phyloP scores from a whole-genome alignment of 2,329 filamentous ascomycete species.

The Claviceps quebecensis region DNA sequence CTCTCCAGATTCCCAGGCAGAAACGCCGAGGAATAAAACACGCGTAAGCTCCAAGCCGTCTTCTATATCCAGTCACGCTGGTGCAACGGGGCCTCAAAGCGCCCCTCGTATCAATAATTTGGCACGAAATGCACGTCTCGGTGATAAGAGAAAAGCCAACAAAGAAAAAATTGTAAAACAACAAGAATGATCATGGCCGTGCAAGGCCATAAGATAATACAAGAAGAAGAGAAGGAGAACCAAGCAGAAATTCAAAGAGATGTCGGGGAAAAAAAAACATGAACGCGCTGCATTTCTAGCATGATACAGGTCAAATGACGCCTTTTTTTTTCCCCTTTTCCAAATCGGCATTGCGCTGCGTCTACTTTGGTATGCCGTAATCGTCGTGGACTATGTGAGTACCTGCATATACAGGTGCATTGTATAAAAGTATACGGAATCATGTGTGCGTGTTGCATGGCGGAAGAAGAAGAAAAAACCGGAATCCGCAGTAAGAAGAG shows the following conservation, averaged over 20 bases:
- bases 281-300: neutral
- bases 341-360: neutral
- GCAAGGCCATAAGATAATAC: neutral
- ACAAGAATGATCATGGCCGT: neutral
- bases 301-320: neutral
- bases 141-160: neutral
- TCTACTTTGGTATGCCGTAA: neutral
- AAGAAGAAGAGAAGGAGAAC: neutral
- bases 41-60: neutral
- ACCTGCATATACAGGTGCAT: neutral
- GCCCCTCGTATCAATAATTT: neutral
- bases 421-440: neutral
- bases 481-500: neutral
- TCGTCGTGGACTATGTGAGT: neutral
- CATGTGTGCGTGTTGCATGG: neutral
- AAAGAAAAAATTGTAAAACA: neutral
- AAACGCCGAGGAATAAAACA: neutral
- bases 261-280: neutral
- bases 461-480: neutral
- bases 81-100: neutral
- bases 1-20: neutral
- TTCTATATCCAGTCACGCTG: neutral
- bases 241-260: neutral
- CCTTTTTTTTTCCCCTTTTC: neutral
- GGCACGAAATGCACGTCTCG: neutral